These are phyloP conservation scores for Lepiota venenata DNA, from an alignment of 768 basidiomycete species.

Conservation along the genomic window DNA sequence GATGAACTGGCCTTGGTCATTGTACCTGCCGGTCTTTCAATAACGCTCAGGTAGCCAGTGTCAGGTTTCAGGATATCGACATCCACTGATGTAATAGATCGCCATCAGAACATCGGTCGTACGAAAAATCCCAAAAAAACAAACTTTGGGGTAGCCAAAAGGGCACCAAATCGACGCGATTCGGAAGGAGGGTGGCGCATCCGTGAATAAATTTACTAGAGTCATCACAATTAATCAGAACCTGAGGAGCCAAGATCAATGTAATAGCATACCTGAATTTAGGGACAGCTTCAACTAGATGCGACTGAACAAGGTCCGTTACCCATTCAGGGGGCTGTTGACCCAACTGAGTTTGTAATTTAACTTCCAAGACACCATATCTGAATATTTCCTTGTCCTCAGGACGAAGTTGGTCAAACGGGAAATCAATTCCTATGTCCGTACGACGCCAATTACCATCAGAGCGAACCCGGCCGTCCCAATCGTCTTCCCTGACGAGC, in stretches of 20 bases:
- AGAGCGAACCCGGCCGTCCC: slow-evolving; percentile 79
- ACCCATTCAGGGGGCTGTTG: slow-evolving; percentile 98
- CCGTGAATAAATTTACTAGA: slow-evolving; percentile 92
- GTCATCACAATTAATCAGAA: slow-evolving; percentile 7
- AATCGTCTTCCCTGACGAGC: slow-evolving; percentile 94
- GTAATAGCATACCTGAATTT: slow-evolving; percentile 73
- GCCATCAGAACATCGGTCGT: background rate
- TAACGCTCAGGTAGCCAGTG: slow-evolving; percentile 66
- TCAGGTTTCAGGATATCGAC: slow-evolving; percentile 93
- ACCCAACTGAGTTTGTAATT: slow-evolving; percentile 93
- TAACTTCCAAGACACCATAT: slow-evolving; percentile 96
- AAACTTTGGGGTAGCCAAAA: slow-evolving; percentile 98
- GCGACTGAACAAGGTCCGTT: slow-evolving; percentile 90
- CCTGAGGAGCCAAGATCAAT: background rate
- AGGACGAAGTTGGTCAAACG: slow-evolving; percentile 69
- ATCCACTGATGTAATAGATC: slow-evolving; percentile 59
- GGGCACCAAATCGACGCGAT: slow-evolving; percentile 92
- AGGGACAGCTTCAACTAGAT: slow-evolving; percentile 95
- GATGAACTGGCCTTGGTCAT: slow-evolving; percentile 44
- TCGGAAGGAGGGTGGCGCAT: slow-evolving; percentile 88
- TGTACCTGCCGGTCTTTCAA: slow-evolving; percentile 64
- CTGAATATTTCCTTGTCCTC: slow-evolving; percentile 95
- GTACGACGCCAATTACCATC: slow-evolving; percentile 91
- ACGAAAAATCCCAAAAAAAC: slow-evolving; percentile 14
- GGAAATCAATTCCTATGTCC: slow-evolving; percentile 90